Base-by-base conservation (phyloP, 306 rosid species). In the Erythrophleum fordii region DNA sequence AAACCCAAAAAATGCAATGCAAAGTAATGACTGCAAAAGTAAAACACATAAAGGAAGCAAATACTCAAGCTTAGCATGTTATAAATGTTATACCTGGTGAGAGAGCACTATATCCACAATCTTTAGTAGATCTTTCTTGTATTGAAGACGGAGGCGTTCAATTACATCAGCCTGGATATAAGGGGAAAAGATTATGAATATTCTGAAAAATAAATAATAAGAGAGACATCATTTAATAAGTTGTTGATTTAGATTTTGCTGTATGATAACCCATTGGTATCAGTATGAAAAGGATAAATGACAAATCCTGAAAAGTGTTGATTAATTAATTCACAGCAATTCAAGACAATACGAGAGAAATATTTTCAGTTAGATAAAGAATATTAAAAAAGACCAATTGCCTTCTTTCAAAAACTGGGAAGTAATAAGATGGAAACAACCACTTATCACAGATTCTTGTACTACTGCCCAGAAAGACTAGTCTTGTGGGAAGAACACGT, bases 71-170 rank as follows among this genome's bases (percentile, higher is more conserved):
- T 16, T 73, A 81, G 78, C 51, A 53, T 74, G 75, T 73, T 51
- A 23, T 23, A 74, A 72, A 77, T 55, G 52, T 55, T 13, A 42
- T 83, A 96, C 99, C 99, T 96, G 99, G 89, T 89, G 99, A 81
- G 99, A 96, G 78, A 96, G 92, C 84, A 96, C 98, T 71, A 96
- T 87, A 82, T 96, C 99, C 55, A 96, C 97, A 77, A 96, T 88
- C 89, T 90, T 96, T 85, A 92, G 87, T 29, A 92, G 84, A 88
- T 96, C 98, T 77, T 96, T 96, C 82, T 92, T 88, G 78, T 93
- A 92, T 69, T 92, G 98, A 76, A 96, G 99, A 70, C 99, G 89
- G 72, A 96, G 92, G 39, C 91, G 97, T 80, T 96, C 99, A 87
- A 96, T 96, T 77, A 96, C 99, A 90, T 93, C 99, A 83, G 99